Conservation (phyloP, 306 rosid species). For the Castanea crenata region DNA sequence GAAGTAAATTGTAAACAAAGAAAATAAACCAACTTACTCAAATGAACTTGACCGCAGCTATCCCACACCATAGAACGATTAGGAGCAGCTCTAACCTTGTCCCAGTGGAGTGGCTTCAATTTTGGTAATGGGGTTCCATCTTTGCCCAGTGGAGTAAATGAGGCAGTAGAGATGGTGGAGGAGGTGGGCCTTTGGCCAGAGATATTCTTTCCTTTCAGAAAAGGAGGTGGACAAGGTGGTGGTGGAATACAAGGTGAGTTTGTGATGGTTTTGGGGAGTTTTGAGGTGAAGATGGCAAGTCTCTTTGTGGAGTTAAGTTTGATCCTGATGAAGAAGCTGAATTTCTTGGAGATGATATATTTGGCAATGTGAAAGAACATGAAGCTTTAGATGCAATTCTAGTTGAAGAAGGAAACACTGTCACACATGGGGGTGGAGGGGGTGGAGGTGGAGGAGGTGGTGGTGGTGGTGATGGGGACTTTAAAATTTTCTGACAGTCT, state of each 20-base stretch:
- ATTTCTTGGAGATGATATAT: constrained; percentile 49
- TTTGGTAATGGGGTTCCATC: constrained; percentile 79
- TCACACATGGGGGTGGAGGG: constrained; percentile 31
- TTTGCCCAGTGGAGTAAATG: constrained; percentile 68
- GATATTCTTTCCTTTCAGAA: constrained; percentile 26
- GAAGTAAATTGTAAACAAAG: neutral
- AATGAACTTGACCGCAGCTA: constrained; percentile 86
- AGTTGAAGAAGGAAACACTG: constrained; percentile 40
- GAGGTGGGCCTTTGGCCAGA: constrained; percentile 62
- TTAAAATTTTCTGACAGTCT: constrained; percentile 24
- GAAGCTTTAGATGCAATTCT: constrained; percentile 51
- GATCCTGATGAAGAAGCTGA: constrained; percentile 43
- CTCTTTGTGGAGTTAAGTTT: constrained; percentile 34
- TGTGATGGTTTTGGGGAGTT: constrained; percentile 23
- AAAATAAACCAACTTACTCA: constrained; percentile 60
- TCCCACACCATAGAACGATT: constrained; percentile 97
- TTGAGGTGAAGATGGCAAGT: constrained; percentile 31
- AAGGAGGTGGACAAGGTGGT: constrained; percentile 86
- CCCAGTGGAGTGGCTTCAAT: constrained; percentile 99
- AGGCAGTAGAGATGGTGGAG: constrained; percentile 72
- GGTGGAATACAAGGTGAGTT: constrained; percentile 55
- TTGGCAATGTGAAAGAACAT: constrained; percentile 48
- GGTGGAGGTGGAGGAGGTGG: constrained; percentile 56
- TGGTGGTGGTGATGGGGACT: constrained; percentile 18
- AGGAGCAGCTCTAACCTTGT: constrained; percentile 93